Evolutionary conservation across 1,284 basidiomycete genomes (phyloP), one percentile per base, ranked within the genome.

Genomic region (Boletus sp.): DNA sequence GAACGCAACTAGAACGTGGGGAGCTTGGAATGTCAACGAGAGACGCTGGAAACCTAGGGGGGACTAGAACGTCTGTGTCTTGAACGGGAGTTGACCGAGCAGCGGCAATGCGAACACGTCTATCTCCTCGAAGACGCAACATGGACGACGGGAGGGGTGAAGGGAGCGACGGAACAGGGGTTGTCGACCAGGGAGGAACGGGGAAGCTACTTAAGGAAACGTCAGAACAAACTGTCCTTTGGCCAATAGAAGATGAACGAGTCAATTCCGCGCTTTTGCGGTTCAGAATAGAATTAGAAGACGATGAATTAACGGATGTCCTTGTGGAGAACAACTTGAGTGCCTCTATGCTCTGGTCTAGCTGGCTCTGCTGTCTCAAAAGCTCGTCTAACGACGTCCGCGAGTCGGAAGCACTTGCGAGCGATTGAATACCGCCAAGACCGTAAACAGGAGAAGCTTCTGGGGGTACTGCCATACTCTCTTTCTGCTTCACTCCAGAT

Each of bases 171-270:
- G 59, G 56, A 49, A 60, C 18, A 11, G 62, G 61, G 53, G 55
- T 60, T 42, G 55, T 64, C 44, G 57, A 67, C 68, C 70, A 69
- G 22, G 89, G 88, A 33, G 88, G 89, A 41, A 79, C 73, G 6
- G 88, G 88, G 72, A 91, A 90, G 51, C 78, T 78, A 64, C 86
- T 88, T 53, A 91, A 74, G 9, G 89, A 88, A 63, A 91, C 83
- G 29, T 85, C 85, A 67, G 69, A 71, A 67, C 64, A 74, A 43
- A 60, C 31, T 20, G 73, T 72, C 53, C 58, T 68, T 46, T 69
- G 67, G 37, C 67, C 66, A 29, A 62, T 66, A n/a, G 74, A 74
- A 29, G 65, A 58, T 45, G 65, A 65, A 52, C 61, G 65, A 53
- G 56, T 50, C 33, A 68, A 24, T 46, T 68, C 57, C 18, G n/a